These are phyloP conservation scores for Aspergillus oerlinghausenensis DNA, from an alignment of 2,329 filamentous ascomycete genomes.

Conservation along the genomic window DNA sequence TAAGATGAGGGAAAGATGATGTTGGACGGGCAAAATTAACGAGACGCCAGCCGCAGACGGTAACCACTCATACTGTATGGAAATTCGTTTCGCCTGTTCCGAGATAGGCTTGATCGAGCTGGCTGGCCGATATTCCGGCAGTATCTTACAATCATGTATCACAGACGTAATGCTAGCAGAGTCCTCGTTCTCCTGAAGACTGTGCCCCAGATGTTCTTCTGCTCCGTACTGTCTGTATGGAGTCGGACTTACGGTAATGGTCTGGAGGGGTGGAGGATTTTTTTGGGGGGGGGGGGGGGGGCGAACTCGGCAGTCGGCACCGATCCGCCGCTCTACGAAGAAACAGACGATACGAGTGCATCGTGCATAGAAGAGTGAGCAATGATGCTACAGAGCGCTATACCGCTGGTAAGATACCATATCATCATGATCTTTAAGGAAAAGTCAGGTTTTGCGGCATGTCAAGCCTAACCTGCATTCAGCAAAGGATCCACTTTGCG, in stretches of 20 bases:
- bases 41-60: constrained; percentile 19
- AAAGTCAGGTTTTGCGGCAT: constrained; percentile 16
- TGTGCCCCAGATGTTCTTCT: not conserved
- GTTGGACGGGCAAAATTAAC: constrained; percentile 18
- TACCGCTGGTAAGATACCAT: constrained; percentile 10
- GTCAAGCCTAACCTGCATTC: constrained; percentile 9
- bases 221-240: not conserved
- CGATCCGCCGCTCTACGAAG: not conserved
- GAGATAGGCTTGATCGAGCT: not conserved
- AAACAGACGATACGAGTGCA: not conserved
- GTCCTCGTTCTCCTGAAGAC: not conserved
- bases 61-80: not conserved
- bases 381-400: not conserved
- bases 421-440: constrained; percentile 12
- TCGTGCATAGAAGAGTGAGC: not conserved
- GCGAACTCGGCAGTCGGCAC: not conserved
- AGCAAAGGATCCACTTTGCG: constrained; percentile 6
- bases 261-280: not conserved
- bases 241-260: not conserved
- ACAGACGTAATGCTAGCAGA: not conserved
- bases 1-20: constrained; percentile 7
- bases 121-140: not conserved
- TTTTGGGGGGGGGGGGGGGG: too few species aligned
- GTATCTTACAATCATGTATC: not conserved
- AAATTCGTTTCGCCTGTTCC: not conserved